Conservation (phyloP, 129 eudicot genomes). For the Saposhnikovia divaricata region DNA sequence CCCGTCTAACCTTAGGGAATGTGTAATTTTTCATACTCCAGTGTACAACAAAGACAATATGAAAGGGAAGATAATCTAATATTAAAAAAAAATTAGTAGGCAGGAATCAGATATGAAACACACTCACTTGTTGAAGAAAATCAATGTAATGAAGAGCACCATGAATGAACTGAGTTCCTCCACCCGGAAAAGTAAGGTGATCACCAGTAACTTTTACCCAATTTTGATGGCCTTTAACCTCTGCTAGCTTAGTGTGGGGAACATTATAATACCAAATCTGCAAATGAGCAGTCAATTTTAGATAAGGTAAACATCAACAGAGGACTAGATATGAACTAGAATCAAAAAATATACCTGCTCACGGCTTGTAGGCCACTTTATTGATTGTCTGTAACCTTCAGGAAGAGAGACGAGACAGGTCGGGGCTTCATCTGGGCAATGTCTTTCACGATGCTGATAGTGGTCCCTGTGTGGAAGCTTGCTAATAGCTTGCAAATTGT, state of each 20-base stretch:
- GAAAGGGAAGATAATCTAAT: too few relatives aligned
- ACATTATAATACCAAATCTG: slow-evolving; percentile 65
- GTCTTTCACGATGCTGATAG: slow-evolving; percentile 62
- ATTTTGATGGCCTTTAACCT: slow-evolving; percentile 57
- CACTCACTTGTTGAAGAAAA: slow-evolving; percentile 49
- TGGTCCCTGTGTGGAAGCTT: slow-evolving; percentile 42
- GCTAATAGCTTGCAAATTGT: slow-evolving; percentile 51
- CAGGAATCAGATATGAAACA: neutral
- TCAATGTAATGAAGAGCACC: slow-evolving; percentile 74
- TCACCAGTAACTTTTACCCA: slow-evolving; percentile 64
- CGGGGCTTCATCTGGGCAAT: slow-evolving; percentile 59
- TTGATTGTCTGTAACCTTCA: slow-evolving; percentile 41
- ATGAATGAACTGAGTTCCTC: slow-evolving; percentile 58
- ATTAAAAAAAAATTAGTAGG: neutral
- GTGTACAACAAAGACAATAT: neutral
- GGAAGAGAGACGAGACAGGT: slow-evolving; percentile 68
- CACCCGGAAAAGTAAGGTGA: slow-evolving; percentile 58
- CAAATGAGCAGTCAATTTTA: neutral
- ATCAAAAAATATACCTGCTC: slow-evolving; percentile 37
- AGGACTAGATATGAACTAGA: neutral
- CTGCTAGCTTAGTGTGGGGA: slow-evolving; percentile 68
- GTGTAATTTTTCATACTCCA: neutral
- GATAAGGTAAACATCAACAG: neutral
- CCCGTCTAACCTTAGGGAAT: neutral
- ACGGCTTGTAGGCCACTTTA: slow-evolving; percentile 61